These are phyloP conservation scores for Cutaneotrichosporon dermatis DNA, from an alignment of 1,284 basidiomycete genomes.

Conservation along the genomic window DNA sequence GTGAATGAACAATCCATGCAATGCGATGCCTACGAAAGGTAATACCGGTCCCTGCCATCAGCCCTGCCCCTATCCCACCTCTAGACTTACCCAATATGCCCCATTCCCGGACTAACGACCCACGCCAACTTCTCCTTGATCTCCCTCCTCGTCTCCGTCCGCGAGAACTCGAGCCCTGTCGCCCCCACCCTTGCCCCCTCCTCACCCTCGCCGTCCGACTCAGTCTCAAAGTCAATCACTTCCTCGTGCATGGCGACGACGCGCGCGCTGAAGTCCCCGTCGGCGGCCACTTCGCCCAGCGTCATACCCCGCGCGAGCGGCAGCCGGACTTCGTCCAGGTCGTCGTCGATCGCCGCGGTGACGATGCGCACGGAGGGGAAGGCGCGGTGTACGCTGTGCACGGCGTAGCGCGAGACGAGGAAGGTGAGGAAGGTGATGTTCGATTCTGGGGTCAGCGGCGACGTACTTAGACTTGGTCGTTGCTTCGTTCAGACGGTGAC, in stretches of 20 bases:
- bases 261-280: constrained; percentile 39
- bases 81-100: constrained; percentile 39
- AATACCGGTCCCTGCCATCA: constrained; percentile 16
- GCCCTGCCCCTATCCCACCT: neutral
- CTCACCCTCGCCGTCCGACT: constrained; percentile 16
- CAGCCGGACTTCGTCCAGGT: constrained; percentile 40
- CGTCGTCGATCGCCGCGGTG: constrained; percentile 69
- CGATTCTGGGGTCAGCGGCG: constrained; percentile 54
- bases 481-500: no score
- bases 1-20: no score
- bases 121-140: constrained; percentile 40
- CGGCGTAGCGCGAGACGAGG: constrained; percentile 75
- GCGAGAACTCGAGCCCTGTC: constrained; percentile 6
- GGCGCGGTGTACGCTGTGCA: constrained; percentile 69
- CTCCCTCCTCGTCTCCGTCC: constrained; percentile 6
- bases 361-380: constrained; percentile 79
- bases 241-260: constrained; percentile 10
- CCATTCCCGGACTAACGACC: constrained; percentile 47
- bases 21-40: constrained; percentile 4
- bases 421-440: constrained; percentile 84
- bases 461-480: no score
- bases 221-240: constrained; percentile 17
- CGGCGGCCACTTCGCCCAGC: constrained; percentile 35
- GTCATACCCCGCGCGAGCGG: constrained; percentile 27
- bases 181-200: constrained; percentile 18